Base-by-base conservation (phyloP, 1,284 basidiomycete species). In the Malassezia yamatoensis region DNA sequence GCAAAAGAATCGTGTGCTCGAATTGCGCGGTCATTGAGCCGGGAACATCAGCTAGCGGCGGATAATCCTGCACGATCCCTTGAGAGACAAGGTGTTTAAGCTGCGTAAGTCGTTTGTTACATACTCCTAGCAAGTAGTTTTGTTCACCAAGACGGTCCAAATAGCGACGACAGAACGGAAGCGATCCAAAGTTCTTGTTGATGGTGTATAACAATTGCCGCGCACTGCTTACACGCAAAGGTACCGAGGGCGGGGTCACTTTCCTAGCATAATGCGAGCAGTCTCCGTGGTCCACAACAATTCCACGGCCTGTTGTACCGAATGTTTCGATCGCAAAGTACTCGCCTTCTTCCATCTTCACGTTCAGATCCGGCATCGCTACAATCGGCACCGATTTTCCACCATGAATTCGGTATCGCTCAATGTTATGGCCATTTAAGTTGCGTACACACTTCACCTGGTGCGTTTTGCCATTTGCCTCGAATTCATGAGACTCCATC, bases 281-380 rank as follows among this genome's bases (percentile, higher is more conserved):
- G 41, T 91, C 91, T 20, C 91, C 94, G 47, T 55, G 46, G 37
- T 98, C 93, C 12, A 88, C 80, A n/a, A 96, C 89, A 43, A 84
- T 81, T 3, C 93, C 94, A 40, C 86, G 81, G n/a, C 94, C 94
- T 0, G 93, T 98, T 21, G 87, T 88, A 20, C 94, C 94, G 76
- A 99, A 99, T 0, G 94, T 98, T 77, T 99, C 94, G 61, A 99
- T 96, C 13, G 94, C 94, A 75, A 90, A 98, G 76, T 96, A 94
- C 74, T 99, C 94, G 36, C 90, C 93, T 77, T 99, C 94, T 75
- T 98, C 94, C 94, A 98, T 99, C 78, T 89, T 94, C 18, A 87
- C 89, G 42, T 68, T 84, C 82, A 75, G 93, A 88, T 52, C 84
- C 81, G 60, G 72, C 76, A 86, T 88, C n/a, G 66, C 65, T 41